phyloP scores from a whole-genome alignment of 768 basidiomycete genomes.

The Serendipita sp. region DNA sequence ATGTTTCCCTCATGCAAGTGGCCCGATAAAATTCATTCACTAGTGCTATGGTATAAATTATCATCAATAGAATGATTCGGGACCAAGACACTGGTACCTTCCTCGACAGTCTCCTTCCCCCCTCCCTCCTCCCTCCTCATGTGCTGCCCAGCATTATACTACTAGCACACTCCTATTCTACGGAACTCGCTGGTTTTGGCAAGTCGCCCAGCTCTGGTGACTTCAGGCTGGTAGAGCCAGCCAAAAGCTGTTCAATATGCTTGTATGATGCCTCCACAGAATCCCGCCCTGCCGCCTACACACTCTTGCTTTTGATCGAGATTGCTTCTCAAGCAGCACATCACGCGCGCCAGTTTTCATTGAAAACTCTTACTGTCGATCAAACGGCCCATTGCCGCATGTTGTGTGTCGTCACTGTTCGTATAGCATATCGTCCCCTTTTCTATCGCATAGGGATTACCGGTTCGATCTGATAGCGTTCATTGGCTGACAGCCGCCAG shows the following conservation, averaged over 20 bases:
- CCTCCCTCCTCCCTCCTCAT: no score
- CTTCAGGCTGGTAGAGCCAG: neutral
- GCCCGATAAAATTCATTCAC: no score
- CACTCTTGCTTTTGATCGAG: neutral
- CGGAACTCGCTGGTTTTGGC: no score
- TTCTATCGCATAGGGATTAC: neutral
- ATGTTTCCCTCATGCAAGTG: no score
- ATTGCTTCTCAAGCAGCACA: neutral
- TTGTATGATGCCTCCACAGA: neutral
- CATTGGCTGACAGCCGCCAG: conserved; percentile 21
- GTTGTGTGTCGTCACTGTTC: neutral
- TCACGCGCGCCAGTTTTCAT: neutral
- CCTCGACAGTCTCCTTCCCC: no score
- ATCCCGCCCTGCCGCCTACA: neutral
- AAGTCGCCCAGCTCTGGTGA: no score
- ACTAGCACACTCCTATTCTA: no score
- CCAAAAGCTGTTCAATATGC: neutral
- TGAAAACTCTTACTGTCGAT: neutral
- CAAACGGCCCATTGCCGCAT: neutral
- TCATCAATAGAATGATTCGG: no score
- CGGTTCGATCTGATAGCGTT: neutral
- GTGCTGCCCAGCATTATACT: no score
- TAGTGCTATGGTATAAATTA: no score
- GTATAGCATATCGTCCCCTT: neutral
- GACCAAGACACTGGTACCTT: no score